Evolutionary conservation across 2,329 filamentous ascomycete genomes (phyloP), one percentile per base, ranked within the genome.

Genomic region (Aspergillus eucalypticola): DNA sequence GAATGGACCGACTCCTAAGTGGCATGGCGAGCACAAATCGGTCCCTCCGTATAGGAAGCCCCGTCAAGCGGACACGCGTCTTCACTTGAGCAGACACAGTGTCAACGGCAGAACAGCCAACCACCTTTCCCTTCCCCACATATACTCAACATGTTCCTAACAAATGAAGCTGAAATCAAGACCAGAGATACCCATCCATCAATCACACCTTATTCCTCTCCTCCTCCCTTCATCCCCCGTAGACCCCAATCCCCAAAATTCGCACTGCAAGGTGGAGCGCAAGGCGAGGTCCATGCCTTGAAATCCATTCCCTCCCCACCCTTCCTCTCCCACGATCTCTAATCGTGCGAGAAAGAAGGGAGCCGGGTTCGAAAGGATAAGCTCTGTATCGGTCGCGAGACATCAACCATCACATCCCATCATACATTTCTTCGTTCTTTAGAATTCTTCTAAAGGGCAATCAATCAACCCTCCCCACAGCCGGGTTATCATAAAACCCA

Each of bases 361-460:
- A 6, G 2, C 32, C 32, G 32, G 32, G 44, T 61, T 42, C 27
- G 64, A 61, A 64, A 64, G 73, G 74, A 76, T 77, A 76, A 76
- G 79, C 79, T 81, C 79, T 81, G 79, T 82, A 82, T 82, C 79
- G 75, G 78, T 75, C 73, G 79, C 79, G 79, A 80, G 72, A 82
- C 71, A 82, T 80, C 69, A 74, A 81, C 58, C 62, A 8, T 67
- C 27, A 11, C 23, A 46, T 62, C 56, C 62, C 56, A 15, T 35
- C 62, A 63, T 60, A 21, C 50, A 41, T 23, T 42, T 32, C 10
- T 48, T 32, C 38, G 35, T 65, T n/a, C 17, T 64, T 48, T 56
- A 54, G 11, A 6, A 35, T 15, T 21, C 8, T 48, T 56, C 5
- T 35, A 35, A 35, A 54, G n/a, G 23, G 27, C 32, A 32, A 35